phyloP scores from a whole-genome alignment of 1,139 yeast species.

The Taphrina populina region DNA sequence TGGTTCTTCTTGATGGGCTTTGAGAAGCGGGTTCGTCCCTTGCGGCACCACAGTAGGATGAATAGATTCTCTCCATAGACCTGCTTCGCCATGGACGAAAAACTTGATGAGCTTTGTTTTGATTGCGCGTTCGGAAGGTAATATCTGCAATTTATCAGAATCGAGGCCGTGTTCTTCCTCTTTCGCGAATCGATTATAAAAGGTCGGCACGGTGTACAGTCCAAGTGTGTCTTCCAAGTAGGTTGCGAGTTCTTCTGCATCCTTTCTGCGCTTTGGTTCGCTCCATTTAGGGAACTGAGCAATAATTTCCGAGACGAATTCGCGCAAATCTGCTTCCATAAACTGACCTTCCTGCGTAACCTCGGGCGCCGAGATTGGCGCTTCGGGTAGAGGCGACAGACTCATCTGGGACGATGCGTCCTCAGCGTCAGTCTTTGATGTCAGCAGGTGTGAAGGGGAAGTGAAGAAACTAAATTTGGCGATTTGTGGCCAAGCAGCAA shows the following conservation, averaged over 20 bases:
- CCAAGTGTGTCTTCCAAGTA: constrained; percentile 24
- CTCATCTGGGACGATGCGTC: background rate
- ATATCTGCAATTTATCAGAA: constrained; percentile 25
- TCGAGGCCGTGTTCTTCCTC: constrained; percentile 32
- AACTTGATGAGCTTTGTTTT: constrained; percentile 29
- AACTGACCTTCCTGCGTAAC: constrained; percentile 16
- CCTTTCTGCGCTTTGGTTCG: constrained; percentile 22
- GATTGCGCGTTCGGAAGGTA: constrained; percentile 26
- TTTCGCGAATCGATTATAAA: constrained; percentile 27
- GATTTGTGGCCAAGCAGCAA: no score
- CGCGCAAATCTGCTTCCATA: constrained; percentile 29
- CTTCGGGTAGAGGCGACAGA: constrained; percentile 20
- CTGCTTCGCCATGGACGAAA: constrained; percentile 31
- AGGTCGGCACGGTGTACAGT: constrained; percentile 26
- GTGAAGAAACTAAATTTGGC: no score
- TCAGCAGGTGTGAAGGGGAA: no score
- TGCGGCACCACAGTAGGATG: constrained; percentile 11
- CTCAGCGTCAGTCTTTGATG: background rate
- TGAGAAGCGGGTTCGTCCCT: constrained; percentile 25
- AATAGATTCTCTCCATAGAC: constrained; percentile 30
- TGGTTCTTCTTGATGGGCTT: constrained; percentile 29
- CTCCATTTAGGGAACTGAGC: constrained; percentile 28
- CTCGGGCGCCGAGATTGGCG: constrained; percentile 14
- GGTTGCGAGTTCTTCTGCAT: constrained; percentile 18
- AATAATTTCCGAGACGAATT: constrained; percentile 28